Percentiles rank a stretch among this genome's conserved stretches.
phyloP scores from a whole-genome alignment of 331 rosid genomes.

The Pyracantha coccinea region DNA sequence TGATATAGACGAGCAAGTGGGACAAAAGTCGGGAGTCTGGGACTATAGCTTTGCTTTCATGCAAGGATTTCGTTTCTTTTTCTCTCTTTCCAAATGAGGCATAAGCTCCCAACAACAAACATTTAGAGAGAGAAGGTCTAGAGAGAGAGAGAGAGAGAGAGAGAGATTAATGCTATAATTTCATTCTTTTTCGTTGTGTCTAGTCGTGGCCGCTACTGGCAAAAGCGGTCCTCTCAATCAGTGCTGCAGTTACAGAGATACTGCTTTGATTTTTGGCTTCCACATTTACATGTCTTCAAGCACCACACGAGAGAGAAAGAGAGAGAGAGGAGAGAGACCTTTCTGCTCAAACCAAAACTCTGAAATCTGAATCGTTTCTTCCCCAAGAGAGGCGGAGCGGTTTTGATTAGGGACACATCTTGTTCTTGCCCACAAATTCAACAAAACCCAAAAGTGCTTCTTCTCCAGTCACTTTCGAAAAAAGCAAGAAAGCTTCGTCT shows the following conservation, averaged over 20 bases:
- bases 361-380: too few species aligned
- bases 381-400: neutral
- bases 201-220: neutral
- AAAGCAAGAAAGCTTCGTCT: neutral
- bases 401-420: neutral
- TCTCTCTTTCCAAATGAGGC: slow-evolving; percentile 12
- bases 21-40: neutral
- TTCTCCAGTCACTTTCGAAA: slow-evolving; percentile 1
- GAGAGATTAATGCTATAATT: neutral
- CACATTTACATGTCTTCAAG: neutral
- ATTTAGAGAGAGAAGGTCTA: neutral
- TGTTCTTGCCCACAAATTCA: neutral
- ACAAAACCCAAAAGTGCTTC: neutral
- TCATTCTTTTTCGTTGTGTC: neutral
- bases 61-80: slow-evolving; percentile 7
- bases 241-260: neutral
- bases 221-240: neutral
- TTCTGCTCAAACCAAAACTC: too few species aligned
- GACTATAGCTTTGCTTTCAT: slow-evolving; percentile 16
- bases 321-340: neutral
- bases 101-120: neutral
- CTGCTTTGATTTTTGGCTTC: neutral
- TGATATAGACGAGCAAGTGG: neutral
- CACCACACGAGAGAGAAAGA: neutral
- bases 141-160: neutral